Base-by-base conservation (phyloP, 2,329 filamentous ascomycete species). In the Gaeumannomyces sp. region DNA sequence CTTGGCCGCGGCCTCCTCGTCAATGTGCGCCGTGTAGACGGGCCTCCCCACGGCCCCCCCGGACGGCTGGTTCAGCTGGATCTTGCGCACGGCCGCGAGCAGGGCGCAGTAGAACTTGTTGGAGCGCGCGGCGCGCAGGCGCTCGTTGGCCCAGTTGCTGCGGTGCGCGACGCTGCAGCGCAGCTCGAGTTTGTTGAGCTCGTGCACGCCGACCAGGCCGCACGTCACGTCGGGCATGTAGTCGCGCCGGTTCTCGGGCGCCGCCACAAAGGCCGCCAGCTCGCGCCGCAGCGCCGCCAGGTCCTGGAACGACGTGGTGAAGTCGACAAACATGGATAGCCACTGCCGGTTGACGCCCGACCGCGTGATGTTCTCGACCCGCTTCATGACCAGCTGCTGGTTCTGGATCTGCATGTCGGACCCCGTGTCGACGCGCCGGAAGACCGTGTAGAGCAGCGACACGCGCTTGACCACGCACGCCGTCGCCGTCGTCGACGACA, bases 61-160 rank as follows among this genome's bases (percentile, higher is more conserved):
- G 19, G 60, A 57, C 11, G 64, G 60, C 31, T 50, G 29, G 28
- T 35, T 56, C 64, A 91, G 89, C 64, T 86, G 87, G 61, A 88
- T 80, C 67, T 89, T 85, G 70, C 89, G 85, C 70, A 90, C 84
- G 29, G 83, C 81, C 38, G 89, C 80, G 81, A 90, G 89, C 66
- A 91, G 76, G 60, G 87, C 86, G 72, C 87, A 90, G 71, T 91
- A 89, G 76, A 91, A 90, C 74, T 90, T 90, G 78, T 90, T 91
- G 68, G 87, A 84, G 35, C 88, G 83, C 67, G 88, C 86, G 1
- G 90, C 79, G 76, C 88, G 87, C 29, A 91, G 81, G 64, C 87
- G 79, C 72, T 91, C 88, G 71, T 90, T 90, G 69, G 90, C 87
- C 87, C 87, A 90, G 72, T 90, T 90, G 59, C 85, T 88, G 68